Conservation (phyloP, 306 rosid genomes). For the Citrullus colocynthis region DNA sequence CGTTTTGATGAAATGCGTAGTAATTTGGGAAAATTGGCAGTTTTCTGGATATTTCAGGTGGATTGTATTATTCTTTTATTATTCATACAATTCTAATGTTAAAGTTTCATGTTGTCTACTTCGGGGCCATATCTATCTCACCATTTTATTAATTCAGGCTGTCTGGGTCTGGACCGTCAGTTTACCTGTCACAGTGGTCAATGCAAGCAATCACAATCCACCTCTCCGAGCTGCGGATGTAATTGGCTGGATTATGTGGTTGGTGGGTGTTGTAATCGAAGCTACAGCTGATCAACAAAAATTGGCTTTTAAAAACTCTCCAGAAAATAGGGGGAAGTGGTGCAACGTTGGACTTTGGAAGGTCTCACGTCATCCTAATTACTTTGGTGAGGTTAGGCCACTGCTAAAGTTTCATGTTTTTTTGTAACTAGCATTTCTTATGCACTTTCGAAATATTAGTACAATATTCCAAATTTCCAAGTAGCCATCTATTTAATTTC, state of each 20-base stretch:
- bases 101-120: not conserved
- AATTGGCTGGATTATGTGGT: conserved; percentile 83
- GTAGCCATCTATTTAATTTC: not conserved
- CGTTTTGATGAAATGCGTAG: conserved; percentile 88
- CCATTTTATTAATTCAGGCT: conserved; percentile 41
- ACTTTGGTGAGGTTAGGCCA: conserved; percentile 85
- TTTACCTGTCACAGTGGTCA: conserved; percentile 77
- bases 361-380: conserved; percentile 93
- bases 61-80: not conserved
- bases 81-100: not conserved
- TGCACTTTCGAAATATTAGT: not conserved
- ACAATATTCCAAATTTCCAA: not conserved
- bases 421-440: conserved; percentile 3
- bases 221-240: conserved; percentile 46
- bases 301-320: conserved; percentile 39
- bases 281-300: conserved; percentile 88
- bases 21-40: conserved; percentile 62
- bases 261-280: conserved; percentile 55
- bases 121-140: not conserved
- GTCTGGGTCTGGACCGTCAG: conserved; percentile 98
- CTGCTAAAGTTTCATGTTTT: not conserved
- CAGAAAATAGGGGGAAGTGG: conserved; percentile 77
- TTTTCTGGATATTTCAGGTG: conserved; percentile 96
- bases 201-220: conserved; percentile 62
- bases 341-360: conserved; percentile 79